Evolutionary conservation across 345 rosid genomes (phyloP).

Genomic region (Eutrema heterophyllum): DNA sequence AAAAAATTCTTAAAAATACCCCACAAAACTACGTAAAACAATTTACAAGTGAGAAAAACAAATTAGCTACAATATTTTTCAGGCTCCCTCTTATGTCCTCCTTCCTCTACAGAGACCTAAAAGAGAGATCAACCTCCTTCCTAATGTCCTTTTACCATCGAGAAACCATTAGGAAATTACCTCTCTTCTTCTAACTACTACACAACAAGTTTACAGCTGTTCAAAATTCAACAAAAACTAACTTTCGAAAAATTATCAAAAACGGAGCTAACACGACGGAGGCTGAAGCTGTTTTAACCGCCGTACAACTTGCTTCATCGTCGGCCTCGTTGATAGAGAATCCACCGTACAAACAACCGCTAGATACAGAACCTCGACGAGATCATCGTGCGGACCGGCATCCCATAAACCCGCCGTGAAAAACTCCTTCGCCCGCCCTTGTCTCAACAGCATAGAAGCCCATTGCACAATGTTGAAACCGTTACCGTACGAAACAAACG

Average conservation of each 20-base stretch:
- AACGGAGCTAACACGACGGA: slow-evolving; percentile 18
- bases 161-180: background rate
- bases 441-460: slow-evolving; percentile 63
- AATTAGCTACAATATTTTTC: background rate
- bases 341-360: slow-evolving; percentile 55
- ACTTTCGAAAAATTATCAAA: background rate
- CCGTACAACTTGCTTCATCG: slow-evolving; percentile 56
- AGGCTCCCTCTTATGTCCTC: background rate
- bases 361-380: slow-evolving; percentile 54
- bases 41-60: slow-evolving; percentile 15
- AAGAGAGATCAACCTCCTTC: background rate
- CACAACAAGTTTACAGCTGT: slow-evolving; percentile 12
- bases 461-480: slow-evolving; percentile 36
- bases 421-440: slow-evolving; percentile 72
- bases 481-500: slow-evolving; percentile 55
- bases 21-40: background rate
- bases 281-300: slow-evolving; percentile 41
- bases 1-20: background rate
- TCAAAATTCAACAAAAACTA: background rate
- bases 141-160: slow-evolving; percentile 6
- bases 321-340: slow-evolving; percentile 50
- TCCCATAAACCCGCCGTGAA: slow-evolving; percentile 54
- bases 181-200: slow-evolving; percentile 12
- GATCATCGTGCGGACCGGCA: slow-evolving; percentile 50
- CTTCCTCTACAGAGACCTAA: background rate